These are phyloP conservation scores for Solanum chacoense DNA, from an alignment of 305 asterid species.

Conservation along the genomic window DNA sequence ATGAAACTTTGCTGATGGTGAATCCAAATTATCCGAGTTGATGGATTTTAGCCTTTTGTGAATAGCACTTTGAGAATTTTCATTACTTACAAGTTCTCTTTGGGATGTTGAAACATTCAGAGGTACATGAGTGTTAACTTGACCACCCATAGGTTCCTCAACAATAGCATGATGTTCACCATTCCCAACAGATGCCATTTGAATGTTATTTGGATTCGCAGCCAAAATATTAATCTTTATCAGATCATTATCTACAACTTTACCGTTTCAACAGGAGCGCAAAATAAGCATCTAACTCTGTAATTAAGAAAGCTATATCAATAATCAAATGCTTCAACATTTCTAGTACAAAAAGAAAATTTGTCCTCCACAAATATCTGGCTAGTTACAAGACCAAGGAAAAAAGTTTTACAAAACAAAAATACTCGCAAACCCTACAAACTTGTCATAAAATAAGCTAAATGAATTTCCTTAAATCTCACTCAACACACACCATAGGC, in stretches of 20 bases:
- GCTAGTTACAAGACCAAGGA: neutral
- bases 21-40: slow-evolving; percentile 42
- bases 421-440: neutral
- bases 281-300: neutral
- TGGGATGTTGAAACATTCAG: slow-evolving; percentile 54
- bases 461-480: neutral
- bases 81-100: slow-evolving; percentile 34
- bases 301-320: neutral
- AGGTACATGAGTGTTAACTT: slow-evolving; percentile 23
- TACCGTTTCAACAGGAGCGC: neutral
- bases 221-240: neutral
- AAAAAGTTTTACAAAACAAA: neutral
- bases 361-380: neutral
- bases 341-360: neutral
- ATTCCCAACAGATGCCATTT: slow-evolving; percentile 38
- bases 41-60: slow-evolving; percentile 36
- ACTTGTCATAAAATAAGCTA: neutral
- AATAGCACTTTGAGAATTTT: slow-evolving; percentile 22
- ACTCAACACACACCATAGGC: neutral
- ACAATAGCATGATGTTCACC: slow-evolving; percentile 23
- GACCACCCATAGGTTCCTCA: slow-evolving; percentile 22
- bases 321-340: neutral
- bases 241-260: neutral
- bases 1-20: slow-evolving; percentile 62
- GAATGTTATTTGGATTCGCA: slow-evolving; percentile 29